Base-by-base conservation (phyloP, 2,329 filamentous ascomycete genomes). In the Ramularia endophylla region DNA sequence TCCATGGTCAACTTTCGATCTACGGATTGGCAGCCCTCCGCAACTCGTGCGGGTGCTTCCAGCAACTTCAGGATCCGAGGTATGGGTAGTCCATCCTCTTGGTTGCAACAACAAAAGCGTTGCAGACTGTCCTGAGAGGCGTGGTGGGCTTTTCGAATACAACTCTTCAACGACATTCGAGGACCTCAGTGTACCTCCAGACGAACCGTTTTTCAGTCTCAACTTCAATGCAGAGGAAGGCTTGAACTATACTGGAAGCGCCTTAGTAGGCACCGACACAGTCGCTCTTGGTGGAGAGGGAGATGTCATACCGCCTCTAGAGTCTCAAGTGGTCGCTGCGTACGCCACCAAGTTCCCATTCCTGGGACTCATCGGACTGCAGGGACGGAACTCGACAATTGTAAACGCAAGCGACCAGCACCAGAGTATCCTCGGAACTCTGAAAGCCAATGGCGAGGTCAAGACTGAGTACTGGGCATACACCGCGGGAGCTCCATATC, bases 391-490 rank as follows among this genome's bases (percentile, higher is more conserved):
- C 0, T 55, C 57, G 31, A 69, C 68, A 47, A 25, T 25, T 11
- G 70, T 70, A 46, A 59, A 62, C 9, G 22, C 22, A 25, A 53
- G 54, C 38, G 61, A 57, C 46, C 62, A 59, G 27, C 48, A 61
- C 28, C 55, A 59, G 1, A 59, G 55, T 30, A 52, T 65, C 18
- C 44, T 68, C 38, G 43, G 39, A 16, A 55, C 46, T 11, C 41
- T 68, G 19, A 55, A 59, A 22, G 41, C 51, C n/a, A 34, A 19
- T 6, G 51, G 53, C 19, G 50, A 54, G 3, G 66, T 67, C 27
- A 59, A 62, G 1, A 65, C 62, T 35, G 40, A 54, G 6, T 65
- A 61, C 0, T 69, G 57, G 57, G 63, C 55, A 5, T 69, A 68
- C 42, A 67, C 64, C 2, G 66, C 66, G 12, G 65, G 65, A 8